These are phyloP conservation scores for Laburnicola sp. DNA, from an alignment of 2,329 filamentous ascomycete genomes.

Conservation along the genomic window DNA sequence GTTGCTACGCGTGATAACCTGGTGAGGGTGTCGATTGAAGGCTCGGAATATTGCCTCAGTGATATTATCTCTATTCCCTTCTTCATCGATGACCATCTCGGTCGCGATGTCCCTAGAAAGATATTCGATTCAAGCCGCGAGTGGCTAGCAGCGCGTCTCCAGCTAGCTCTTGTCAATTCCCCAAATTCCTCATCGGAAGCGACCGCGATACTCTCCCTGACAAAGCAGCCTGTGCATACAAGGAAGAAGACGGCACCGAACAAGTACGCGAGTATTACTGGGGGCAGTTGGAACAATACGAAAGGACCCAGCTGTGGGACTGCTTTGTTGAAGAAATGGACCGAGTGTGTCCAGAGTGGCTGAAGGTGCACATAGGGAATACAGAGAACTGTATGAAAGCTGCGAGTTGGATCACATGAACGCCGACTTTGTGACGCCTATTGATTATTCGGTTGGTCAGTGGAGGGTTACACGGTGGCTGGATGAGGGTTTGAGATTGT, in stretches of 20 bases:
- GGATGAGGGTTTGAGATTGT: too few species aligned
- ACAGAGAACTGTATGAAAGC: too few species aligned
- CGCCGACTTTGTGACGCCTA: too few species aligned
- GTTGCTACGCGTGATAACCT: background rate
- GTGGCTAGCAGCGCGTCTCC: constrained; percentile 9
- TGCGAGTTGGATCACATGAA: too few species aligned
- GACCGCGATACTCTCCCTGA: too few species aligned
- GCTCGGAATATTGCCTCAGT: constrained; percentile 2
- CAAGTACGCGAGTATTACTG: background rate
- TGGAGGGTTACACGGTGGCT: too few species aligned
- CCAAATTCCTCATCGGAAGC: constrained; percentile 9
- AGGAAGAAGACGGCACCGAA: background rate
- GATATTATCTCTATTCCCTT: constrained; percentile 12
- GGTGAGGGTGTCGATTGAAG: background rate
- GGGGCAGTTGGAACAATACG: background rate
- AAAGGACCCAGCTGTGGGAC: background rate
- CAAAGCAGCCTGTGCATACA: background rate
- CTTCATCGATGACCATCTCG: constrained; percentile 7
- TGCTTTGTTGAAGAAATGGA: background rate
- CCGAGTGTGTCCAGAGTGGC: background rate
- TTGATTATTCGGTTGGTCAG: too few species aligned
- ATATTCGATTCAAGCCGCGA: constrained; percentile 11
- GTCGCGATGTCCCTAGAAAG: constrained; percentile 3
- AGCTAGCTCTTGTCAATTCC: constrained; percentile 13
- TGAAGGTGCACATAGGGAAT: background rate